Evolutionary conservation across 306 rosid genomes (phyloP), one percentile per base, ranked within the genome.

Genomic region (Dicorynia guianensis): DNA sequence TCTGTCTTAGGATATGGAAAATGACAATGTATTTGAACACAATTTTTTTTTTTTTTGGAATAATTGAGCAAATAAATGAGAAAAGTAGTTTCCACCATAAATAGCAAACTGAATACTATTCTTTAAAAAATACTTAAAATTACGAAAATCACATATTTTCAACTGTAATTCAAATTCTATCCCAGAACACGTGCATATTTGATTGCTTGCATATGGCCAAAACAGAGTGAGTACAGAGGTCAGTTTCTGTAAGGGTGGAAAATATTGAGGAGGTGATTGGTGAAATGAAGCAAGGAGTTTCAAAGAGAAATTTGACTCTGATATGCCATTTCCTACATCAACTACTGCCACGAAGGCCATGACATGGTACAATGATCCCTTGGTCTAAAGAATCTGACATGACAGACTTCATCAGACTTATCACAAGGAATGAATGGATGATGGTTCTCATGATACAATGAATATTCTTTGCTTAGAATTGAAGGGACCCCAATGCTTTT

Each of bases 271-370:
- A 52, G 30, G 57, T 52, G 11, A 52, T 10, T 7, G 57, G 57
- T 15, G 30, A 11, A 6, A 8, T 18, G 7, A 7, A 6, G 3
- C 10, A 5, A 15, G 57, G 76, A 72, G 18, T 57, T 72, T 48
- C 67, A 43, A 42, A 47, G 9, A 13, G 43, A 67, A 69, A 61
- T 10, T 68, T 76, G 46, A 67, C 42, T 17, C 15, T 63, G 63
- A 69, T 50, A 10, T n/a, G 20, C 60, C 74, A 69, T 69, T 19
- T 25, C 70, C 53, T 6, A 44, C 70, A 12, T 43, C n/a, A 19
- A 43, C 36, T 5, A 50, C 44, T 68, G 61, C 52, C 30, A 36
- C 36, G 18, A n/a, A 34, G 17, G 34, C 60, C 34, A 5, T 49
- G 46, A 67, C 60, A 15, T 34, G 55, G 20, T 47, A 34, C 36